These are phyloP conservation scores for Russula brevipes DNA, from an alignment of 768 basidiomycete genomes.

Conservation along the genomic window DNA sequence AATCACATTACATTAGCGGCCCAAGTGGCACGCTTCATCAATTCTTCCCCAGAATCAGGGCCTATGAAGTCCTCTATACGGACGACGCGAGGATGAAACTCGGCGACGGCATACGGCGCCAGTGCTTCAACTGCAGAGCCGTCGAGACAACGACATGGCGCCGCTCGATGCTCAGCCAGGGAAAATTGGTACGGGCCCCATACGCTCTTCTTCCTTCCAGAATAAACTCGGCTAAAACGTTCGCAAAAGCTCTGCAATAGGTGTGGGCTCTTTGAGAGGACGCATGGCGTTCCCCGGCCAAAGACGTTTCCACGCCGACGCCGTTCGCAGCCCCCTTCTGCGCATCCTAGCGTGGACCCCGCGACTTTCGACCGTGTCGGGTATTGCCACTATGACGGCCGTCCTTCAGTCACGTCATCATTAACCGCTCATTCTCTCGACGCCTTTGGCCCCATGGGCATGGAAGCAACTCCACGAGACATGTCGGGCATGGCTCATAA, in stretches of 20 bases:
- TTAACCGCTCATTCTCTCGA: not conserved
- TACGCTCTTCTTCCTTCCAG: no score
- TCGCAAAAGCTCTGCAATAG: slow-evolving; percentile 39
- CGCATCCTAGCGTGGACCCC: not conserved
- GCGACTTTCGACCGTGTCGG: not conserved
- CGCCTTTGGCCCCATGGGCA: not conserved
- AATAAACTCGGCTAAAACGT: not conserved
- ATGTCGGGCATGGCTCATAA: not conserved
- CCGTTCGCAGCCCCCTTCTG: not conserved
- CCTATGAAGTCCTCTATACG: slow-evolving; percentile 37
- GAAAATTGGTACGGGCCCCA: slow-evolving; percentile 53
- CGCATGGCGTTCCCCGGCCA: slow-evolving; percentile 68
- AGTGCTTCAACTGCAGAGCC: slow-evolving; percentile 80
- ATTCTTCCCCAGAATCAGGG: not conserved
- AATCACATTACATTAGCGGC: not conserved
- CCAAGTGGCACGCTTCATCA: not conserved
- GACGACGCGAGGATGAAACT: slow-evolving; percentile 77
- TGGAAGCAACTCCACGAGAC: not conserved
- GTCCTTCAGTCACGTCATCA: not conserved
- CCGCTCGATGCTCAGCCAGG: slow-evolving; percentile 65
- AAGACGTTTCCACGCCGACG: slow-evolving; percentile 9
- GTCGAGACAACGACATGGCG: slow-evolving; percentile 80
- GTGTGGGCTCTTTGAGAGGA: slow-evolving; percentile 74
- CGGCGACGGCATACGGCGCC: slow-evolving; percentile 62
- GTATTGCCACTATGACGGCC: not conserved